Base-by-base conservation (phyloP, 2,329 filamentous ascomycete species). In the Macrophomina tecta region DNA sequence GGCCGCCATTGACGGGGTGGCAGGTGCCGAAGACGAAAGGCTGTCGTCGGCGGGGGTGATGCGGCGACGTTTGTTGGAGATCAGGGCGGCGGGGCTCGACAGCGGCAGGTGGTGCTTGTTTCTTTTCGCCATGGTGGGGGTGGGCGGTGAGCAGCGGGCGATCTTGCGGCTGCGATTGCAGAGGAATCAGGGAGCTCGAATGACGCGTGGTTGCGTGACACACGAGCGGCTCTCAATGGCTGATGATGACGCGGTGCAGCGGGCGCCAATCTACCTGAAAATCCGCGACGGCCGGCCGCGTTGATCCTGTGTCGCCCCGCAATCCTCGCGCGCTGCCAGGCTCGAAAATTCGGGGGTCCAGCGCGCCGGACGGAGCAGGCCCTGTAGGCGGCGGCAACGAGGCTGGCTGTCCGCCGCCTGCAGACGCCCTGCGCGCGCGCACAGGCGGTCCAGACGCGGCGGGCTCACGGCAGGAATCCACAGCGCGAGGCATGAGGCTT, bases 11-110 rank as follows among this genome's bases (percentile, higher is more conserved):
- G 42, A 28, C 18, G 38, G 32, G 8, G 56, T 4, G 61, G 61
- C 34, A n/a, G 61, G 42, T 7, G 34, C 48, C 1, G 61, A 30
- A n/a, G 18, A 23, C 28, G 46, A 32, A n/a, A 30, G 48, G 30
- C 36, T 38, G 6, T 51, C 8, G 45, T 45, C 53, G 46, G 58
- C n/a, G 48, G 40, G 45, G 5, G 51, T n/a, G 38, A 56, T 45
- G 51, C 65, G 65, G 30, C 55, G 65, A 12, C 65, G 65, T 49
- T 67, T 67, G 56, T 34, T 62, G n/a, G 65, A 62, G 58, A 51
- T 28, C 36, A 49, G 32, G 28, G 48, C 48, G 9, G 56, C 56
- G 64, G 53, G 55, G 46, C 42, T 66, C 36, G 48, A 46, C 23
- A 40, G 55, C 23, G 38, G 55, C 40, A 11, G 36, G 64, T 52